Evolutionary conservation across 768 basidiomycete genomes (phyloP), one percentile per base, ranked within the genome.

Genomic region (Collybia nuda): DNA sequence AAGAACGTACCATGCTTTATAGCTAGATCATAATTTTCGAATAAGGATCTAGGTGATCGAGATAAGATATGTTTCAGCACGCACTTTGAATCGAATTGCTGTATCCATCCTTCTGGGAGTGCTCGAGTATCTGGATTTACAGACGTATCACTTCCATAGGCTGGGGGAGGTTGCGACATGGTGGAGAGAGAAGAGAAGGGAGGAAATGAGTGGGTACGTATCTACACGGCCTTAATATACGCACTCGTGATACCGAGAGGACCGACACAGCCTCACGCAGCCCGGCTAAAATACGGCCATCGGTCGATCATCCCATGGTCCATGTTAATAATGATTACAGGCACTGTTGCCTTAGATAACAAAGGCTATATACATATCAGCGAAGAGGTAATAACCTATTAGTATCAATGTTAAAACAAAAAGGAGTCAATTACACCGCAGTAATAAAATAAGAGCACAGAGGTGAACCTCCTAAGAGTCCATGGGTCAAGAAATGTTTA

Each of bases 1-100:
- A 15, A 14, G 43, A 19, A 63, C 75, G 43, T 53, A 89, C 88
- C 88, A 90, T 54, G 82, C 66, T 55, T 76, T 78, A 61, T 89
- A 89, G 50, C 84, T 86, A 60, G 40, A 39, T 48, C 51, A 19
- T 41, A 47, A 57, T 40, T 55, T 75, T 78, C 61, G 88, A 89
- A 47, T 84, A 85, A 61, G 42, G 35, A 48, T 54, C 18, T 46
- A 57, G 42, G 53, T 44, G 48, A 63, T 60, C 51, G 45, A 47
- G 55, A 67, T 60, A 56, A 60, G 57, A 59, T 49, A n/a, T 41
- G 7, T 23, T n/a, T 39, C 23, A 26, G 15, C 35, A 76, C 84
- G 42, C 60, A 89, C 89, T 82, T 84, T 47, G 61, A 41, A 57
- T 91, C 87, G 58, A 73, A 90, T 52, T 88, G 85, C 15, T 77